Base-by-base conservation (phyloP, 2,329 filamentous ascomycete species). In the Pezicula neosporulosa region DNA sequence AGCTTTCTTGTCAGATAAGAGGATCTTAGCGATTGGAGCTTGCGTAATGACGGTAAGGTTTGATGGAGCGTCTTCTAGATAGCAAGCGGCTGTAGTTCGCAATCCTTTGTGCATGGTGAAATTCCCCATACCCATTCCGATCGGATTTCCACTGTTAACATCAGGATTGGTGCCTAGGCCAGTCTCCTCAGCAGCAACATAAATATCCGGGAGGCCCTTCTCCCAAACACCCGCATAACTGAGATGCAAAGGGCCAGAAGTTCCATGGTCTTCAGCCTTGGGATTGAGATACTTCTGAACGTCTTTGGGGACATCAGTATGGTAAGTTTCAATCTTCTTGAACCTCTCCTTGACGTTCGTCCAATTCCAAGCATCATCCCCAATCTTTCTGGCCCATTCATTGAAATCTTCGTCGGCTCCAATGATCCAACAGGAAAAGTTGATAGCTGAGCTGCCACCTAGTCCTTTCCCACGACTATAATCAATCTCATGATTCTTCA, bases 321-420 rank as follows among this genome's bases (percentile, higher is more conserved):
- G 72, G 56, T 80, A 84, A 0, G 67, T 74, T 61, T 85, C 82
- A 16, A 86, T 69, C 15, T 63, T 66, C 54, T 78, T 77, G 59
- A 77, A 80, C 1, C 77, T 70, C 3, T 65, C 53, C 51, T 79
- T 72, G 27, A 81, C 77, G 41, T 72, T 68, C 2, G 75, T 66
- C 83, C 82, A 87, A 2, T 59, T 56, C 63, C 77, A 87, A 0
- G 67, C 62, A 4, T 81, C 73, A 56, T 87, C 83, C 0, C 67
- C 80, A 0, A 81, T 76, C 2, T 77, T 54, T 0, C 71, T 66
- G 1, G 81, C 81, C 81, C 83, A 86, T 48, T 80, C 73, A 27
- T 87, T 74, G 53, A 82, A 86, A 56, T 87, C 84, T 47, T 81
- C 80, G 1, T 70, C 68, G 2, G 80, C 74, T 3, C 85, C 84